Evolutionary conservation across 768 basidiomycete species (phyloP).

Genomic region (Scleroderma bovista): DNA sequence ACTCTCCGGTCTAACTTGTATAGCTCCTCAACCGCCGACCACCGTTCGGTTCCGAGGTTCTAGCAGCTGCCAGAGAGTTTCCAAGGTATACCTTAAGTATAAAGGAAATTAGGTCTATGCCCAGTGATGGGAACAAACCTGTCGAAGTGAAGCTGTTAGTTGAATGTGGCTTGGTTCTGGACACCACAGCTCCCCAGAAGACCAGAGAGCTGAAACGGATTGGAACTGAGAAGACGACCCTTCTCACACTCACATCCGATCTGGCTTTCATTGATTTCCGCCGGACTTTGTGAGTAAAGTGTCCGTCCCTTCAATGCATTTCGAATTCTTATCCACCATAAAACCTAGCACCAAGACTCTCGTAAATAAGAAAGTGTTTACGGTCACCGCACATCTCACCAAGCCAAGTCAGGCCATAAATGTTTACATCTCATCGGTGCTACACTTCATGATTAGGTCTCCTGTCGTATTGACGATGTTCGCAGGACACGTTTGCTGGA

Average conservation of each 20-base stretch:
- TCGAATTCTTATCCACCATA: slow-evolving; percentile 1
- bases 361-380: slow-evolving; percentile 52
- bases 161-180: slow-evolving; percentile 46
- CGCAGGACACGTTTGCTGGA: slow-evolving; percentile 73
- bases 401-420: slow-evolving; percentile 71
- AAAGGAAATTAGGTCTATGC: slow-evolving; percentile 38
- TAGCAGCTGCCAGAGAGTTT: slow-evolving; percentile 54
- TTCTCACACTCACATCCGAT: slow-evolving; percentile 76
- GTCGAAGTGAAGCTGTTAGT: slow-evolving; percentile 55
- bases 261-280: slow-evolving; percentile 73
- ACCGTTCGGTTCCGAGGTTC: slow-evolving; percentile 69
- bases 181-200: slow-evolving; percentile 30
- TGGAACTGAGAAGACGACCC: slow-evolving; percentile 55
- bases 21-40: slow-evolving; percentile 71
- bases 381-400: slow-evolving; percentile 51
- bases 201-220: slow-evolving; percentile 41
- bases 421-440: slow-evolving; percentile 60
- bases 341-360: slow-evolving; percentile 61
- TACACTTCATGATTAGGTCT: slow-evolving; percentile 8
- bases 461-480: slow-evolving; percentile 6
- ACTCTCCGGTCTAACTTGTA: slow-evolving; percentile 2
- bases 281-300: slow-evolving; percentile 56
- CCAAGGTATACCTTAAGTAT: slow-evolving; percentile 59
- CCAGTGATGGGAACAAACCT: slow-evolving; percentile 42
- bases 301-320: not conserved